Base-by-base conservation (phyloP, 306 rosid species). In the Cicer yamashitae region DNA sequence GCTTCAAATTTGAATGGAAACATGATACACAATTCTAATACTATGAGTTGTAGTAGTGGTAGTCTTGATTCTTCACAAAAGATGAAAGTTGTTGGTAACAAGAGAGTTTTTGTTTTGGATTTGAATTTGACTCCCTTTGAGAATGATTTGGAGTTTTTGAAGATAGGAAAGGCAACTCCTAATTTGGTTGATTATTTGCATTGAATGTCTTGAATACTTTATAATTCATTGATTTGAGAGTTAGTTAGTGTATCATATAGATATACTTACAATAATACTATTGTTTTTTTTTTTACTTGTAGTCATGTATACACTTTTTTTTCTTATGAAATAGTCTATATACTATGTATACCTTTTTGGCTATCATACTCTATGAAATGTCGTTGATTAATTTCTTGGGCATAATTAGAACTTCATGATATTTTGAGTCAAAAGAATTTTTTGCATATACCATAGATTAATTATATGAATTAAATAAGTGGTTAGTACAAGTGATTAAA, bases 51-150 rank as follows among this genome's bases (percentile, higher is more conserved):
- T 7, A 78, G 76, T 51, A 66, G 71, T 41, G 38, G 78, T 25
- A 71, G 79, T 12, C n/a, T 58, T 34, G 63, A 71, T 64, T 78
- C 76, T 53, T 82, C 84, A 11, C 77, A 78, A 17, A 78, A 74
- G 7, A 86, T 80, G 82, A 82, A 84, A 71, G 76, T 8, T 20
- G 76, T 8, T 20, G 50, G 67, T 11, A 64, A 81, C 10, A 79
- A 78, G 54, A 85, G 86, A 57, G 82, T 86, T 79, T 78, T 90
- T 77, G 81, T 83, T 72, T 58, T 92, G 84, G 97, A 94, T 87
- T 89, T 94, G 83, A 94, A 94, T 79, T 79, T 94, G 86, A 92
- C 99, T 43, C 99, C 99, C 1, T 84, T 87, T 5, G 97, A 94
- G 91, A 94, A 94, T 78, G 89, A 92, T 52, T 80, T 90, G 84